phyloP scores from a whole-genome alignment of 768 basidiomycete species.

The Termitomyces sp. region DNA sequence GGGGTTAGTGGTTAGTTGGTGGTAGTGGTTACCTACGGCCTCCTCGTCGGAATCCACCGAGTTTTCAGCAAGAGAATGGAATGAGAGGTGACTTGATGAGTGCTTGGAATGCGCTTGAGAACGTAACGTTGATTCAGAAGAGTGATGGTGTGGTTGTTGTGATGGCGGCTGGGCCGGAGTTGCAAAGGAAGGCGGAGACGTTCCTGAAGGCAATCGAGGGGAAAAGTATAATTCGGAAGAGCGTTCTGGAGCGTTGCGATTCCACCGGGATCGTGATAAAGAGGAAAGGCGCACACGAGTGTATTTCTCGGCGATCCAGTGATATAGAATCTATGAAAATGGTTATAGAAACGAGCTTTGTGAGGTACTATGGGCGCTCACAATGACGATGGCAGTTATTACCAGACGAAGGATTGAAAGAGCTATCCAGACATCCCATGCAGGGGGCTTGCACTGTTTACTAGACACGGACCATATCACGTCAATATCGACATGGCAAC shows the following conservation, averaged over 20 bases:
- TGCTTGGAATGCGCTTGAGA: slow-evolving; percentile 14
- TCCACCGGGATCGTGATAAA: slow-evolving; percentile 13
- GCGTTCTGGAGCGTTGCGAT: slow-evolving; percentile 5
- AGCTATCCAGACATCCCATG: slow-evolving; percentile 52
- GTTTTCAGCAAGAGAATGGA: slow-evolving; percentile 9
- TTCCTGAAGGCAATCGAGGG: slow-evolving; percentile 13
- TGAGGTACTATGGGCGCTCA: slow-evolving; percentile 28
- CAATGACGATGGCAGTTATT: slow-evolving; percentile 47
- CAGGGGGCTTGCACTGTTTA: slow-evolving; percentile 23
- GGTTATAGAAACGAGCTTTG: not conserved
- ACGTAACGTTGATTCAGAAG: slow-evolving; percentile 18
- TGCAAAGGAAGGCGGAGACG: slow-evolving; percentile 2
- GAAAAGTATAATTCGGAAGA: slow-evolving; percentile 15
- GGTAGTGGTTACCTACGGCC: not conserved
- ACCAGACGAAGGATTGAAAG: slow-evolving; percentile 48
- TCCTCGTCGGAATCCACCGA: slow-evolving; percentile 14
- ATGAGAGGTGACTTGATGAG: slow-evolving; percentile 12
- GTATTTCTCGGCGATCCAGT: slow-evolving; percentile 22
- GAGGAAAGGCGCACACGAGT: slow-evolving; percentile 19
- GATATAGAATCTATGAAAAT: slow-evolving; percentile 22
- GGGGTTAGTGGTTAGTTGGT: slow-evolving; percentile 2
- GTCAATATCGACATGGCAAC: slow-evolving; percentile 66
- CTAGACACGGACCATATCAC: slow-evolving; percentile 52
- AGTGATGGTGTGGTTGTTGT: slow-evolving; percentile 10
- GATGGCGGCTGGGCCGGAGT: slow-evolving; percentile 5